Percentiles rank a stretch among this genome's conserved stretches.
Conservation (phyloP, 345 rosid genomes). For the Salix koriyanagi region DNA sequence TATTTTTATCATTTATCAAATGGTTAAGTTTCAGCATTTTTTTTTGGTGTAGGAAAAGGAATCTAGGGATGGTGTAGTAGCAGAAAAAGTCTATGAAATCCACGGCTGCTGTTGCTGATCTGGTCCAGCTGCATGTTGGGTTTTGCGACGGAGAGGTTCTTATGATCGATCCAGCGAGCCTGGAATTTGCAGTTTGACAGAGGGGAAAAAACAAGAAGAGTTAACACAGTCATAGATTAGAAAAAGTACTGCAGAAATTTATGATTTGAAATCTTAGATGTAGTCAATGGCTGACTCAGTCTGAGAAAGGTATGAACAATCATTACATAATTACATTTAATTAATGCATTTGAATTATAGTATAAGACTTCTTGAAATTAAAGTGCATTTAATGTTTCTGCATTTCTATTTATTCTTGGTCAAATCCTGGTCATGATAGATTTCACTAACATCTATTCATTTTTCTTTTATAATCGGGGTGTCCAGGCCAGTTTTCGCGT, state of each 20-base stretch:
- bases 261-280: neutral
- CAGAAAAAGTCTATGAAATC: neutral
- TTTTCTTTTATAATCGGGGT: too few relatives aligned
- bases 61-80: neutral
- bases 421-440: too few relatives aligned
- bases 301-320: neutral
- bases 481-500: fast-evolving
- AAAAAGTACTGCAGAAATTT: neutral
- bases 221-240: neutral
- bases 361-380: too few relatives aligned
- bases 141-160: neutral
- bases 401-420: too few relatives aligned
- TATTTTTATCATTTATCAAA: neutral
- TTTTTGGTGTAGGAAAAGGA: neutral
- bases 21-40: neutral
- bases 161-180: neutral
- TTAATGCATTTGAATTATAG: neutral
- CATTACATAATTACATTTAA: neutral
- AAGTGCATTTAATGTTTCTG: too few relatives aligned
- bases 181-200: neutral
- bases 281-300: neutral
- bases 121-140: neutral
- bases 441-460: too few relatives aligned
- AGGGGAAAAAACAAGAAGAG: neutral
- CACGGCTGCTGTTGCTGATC: slow-evolving; percentile 2